These are phyloP conservation scores for Abrus precatorius DNA, from an alignment of 306 rosid species.

Conservation along the genomic window DNA sequence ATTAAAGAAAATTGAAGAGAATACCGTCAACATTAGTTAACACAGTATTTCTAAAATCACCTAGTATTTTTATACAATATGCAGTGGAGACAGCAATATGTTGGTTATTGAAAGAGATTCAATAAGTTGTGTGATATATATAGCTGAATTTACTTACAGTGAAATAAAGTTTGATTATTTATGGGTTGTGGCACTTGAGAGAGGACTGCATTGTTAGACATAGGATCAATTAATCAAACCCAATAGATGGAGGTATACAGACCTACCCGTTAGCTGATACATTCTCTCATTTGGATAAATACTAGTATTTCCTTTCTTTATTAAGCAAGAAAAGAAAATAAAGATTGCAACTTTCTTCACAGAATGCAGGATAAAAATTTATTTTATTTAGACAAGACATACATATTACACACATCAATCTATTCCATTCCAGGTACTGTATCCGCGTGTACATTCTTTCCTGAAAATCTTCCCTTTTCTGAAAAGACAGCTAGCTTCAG, in stretches of 20 bases:
- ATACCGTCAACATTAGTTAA: too few species aligned
- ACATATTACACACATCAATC: background rate
- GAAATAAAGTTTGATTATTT: too few species aligned
- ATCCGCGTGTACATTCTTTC: background rate
- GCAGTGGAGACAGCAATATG: too few species aligned
- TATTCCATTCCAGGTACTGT: background rate
- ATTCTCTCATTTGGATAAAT: background rate
- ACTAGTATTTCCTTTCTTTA: background rate
- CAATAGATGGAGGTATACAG: background rate
- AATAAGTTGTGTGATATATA: too few species aligned
- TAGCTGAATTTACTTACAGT: too few species aligned
- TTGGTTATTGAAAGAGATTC: too few species aligned
- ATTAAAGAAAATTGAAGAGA: too few species aligned
- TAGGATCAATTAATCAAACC: background rate
- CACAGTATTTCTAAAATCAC: too few species aligned
- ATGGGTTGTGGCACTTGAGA: too few species aligned
- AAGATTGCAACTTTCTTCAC: background rate
- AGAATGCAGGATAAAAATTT: background rate
- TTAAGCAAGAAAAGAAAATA: background rate
- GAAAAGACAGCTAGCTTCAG: background rate
- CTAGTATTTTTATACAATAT: too few species aligned
- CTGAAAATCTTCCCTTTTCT: background rate
- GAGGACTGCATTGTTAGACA: background rate
- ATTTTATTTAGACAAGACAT: too few species aligned
- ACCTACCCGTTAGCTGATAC: background rate